A percentile compares a stretch with the other conserved stretches of the same genome.
phyloP scores from a whole-genome alignment of 345 rosid species.

The Euphorbia peplus region DNA sequence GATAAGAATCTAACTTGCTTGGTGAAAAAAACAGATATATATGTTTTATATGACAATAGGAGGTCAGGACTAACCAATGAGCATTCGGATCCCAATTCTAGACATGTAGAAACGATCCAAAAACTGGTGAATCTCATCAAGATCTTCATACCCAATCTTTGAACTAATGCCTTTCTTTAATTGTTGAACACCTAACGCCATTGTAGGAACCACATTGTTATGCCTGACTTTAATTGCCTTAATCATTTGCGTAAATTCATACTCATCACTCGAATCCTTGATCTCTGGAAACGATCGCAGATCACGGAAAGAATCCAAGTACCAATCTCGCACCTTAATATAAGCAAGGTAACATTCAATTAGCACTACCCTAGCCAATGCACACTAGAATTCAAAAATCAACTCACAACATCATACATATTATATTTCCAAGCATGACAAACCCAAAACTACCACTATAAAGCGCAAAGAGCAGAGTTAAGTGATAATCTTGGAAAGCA shows the following conservation, averaged over 20 bases:
- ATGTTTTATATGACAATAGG: background rate
- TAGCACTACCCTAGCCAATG: background rate
- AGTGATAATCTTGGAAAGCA: background rate
- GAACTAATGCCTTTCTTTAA: conserved; percentile 66
- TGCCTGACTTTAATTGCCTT: conserved; percentile 96
- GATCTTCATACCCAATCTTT: conserved; percentile 50
- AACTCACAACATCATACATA: background rate
- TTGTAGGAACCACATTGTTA: conserved; percentile 93
- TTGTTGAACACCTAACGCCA: conserved; percentile 97
- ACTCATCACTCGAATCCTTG: conserved; percentile 63
- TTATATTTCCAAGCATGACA: too few relatives aligned
- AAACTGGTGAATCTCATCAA: conserved; percentile 87
- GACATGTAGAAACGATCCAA: conserved; percentile 95
- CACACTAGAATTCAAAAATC: background rate
- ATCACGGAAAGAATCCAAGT: conserved; percentile 92
- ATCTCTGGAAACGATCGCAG: conserved; percentile 82
- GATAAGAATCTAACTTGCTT: background rate
- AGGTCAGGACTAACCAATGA: conserved; percentile 57
- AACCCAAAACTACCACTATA: background rate
- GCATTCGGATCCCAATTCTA: conserved; percentile 90
- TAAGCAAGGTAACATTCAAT: background rate
- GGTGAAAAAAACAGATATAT: background rate
- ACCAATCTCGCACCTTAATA: conserved; percentile 97
- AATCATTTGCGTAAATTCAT: conserved; percentile 84
- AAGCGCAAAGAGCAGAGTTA: background rate